These are phyloP conservation scores for Pseudocercospora cruenta DNA, from an alignment of 2,329 filamentous ascomycete species.

Conservation along the genomic window DNA sequence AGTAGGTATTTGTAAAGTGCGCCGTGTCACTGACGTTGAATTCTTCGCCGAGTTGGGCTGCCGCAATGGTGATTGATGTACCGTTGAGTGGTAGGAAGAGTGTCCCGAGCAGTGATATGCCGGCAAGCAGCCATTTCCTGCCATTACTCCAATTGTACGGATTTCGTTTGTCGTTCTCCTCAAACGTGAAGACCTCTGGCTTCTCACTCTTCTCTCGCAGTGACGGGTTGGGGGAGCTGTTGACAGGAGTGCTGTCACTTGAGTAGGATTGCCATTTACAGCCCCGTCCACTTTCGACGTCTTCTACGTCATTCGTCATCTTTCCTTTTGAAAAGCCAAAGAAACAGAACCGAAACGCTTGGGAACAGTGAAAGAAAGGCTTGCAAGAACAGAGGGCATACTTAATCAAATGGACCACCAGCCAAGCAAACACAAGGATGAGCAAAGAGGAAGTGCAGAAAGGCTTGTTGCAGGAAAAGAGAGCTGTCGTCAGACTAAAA, in stretches of 20 bases:
- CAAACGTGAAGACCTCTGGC: constrained; percentile 52
- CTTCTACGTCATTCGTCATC: constrained; percentile 2
- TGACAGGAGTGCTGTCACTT: constrained; percentile 2
- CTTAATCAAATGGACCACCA: constrained; percentile 1
- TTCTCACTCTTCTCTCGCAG: constrained; percentile 23
- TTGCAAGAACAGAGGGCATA: not conserved
- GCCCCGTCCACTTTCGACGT: constrained; percentile 5
- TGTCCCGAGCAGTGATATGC: constrained; percentile 38
- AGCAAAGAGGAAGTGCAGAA: not conserved
- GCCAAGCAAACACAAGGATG: not conserved
- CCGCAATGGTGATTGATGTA: constrained; percentile 43
- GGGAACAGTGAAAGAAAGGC: not conserved
- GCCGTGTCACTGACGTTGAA: constrained; percentile 41
- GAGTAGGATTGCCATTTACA: constrained; percentile 13
- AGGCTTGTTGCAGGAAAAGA: constrained; percentile 6
- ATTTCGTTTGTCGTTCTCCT: constrained; percentile 46
- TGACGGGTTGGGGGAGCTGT: constrained; percentile 13
- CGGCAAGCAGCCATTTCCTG: constrained; percentile 42
- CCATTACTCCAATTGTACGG: constrained; percentile 40
- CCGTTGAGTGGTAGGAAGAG: constrained; percentile 43
- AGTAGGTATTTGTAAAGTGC: constrained; percentile 45
- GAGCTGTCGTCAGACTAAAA: constrained; percentile 1
- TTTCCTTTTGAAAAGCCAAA: not conserved
- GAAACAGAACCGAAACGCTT: not conserved
- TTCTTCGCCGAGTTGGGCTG: constrained; percentile 36